Conservation (phyloP, 2,329 filamentous ascomycete species). For the Colletotrichum salicis region DNA sequence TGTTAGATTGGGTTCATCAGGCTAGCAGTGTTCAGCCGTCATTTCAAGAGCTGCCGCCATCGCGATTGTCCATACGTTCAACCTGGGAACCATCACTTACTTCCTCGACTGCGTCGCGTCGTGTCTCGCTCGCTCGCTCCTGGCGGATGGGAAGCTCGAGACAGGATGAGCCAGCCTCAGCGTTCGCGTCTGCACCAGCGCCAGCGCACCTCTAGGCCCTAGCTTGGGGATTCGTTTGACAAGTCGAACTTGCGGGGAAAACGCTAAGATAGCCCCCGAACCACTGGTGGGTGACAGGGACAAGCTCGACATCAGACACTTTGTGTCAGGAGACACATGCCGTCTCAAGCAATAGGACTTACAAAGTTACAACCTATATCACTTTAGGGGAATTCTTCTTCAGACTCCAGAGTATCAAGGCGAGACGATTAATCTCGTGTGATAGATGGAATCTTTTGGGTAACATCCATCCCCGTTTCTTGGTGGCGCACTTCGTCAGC, state of each 20-base stretch:
- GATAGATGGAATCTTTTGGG: not conserved
- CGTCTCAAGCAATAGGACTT: not conserved
- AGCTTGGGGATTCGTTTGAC: slow-evolving; percentile 30
- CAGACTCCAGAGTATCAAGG: not conserved
- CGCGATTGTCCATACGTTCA: not conserved
- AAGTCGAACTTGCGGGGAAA: slow-evolving; percentile 35
- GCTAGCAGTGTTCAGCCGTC: not conserved
- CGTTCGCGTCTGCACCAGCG: slow-evolving; percentile 9
- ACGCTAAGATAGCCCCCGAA: slow-evolving; percentile 30
- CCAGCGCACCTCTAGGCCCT: slow-evolving; percentile 1
- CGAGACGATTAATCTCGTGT: not conserved
- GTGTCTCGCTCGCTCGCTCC: slow-evolving; percentile 7
- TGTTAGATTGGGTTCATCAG: not conserved
- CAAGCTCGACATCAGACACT: slow-evolving; percentile 33
- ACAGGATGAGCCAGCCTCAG: slow-evolving; percentile 4
- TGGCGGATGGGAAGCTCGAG: slow-evolving; percentile 15
- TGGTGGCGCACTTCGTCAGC: not conserved
- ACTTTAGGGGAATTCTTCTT: not conserved
- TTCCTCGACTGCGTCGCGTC: not conserved
- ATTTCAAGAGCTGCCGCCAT: not conserved
- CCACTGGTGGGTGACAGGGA: slow-evolving; percentile 28
- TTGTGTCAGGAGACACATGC: slow-evolving; percentile 26
- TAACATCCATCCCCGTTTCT: not conserved
- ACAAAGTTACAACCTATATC: not conserved
- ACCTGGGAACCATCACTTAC: not conserved